These are phyloP conservation scores for Tetrapisispora nanseiensis DNA, from an alignment of 805 yeast species.

Conservation along the genomic window DNA sequence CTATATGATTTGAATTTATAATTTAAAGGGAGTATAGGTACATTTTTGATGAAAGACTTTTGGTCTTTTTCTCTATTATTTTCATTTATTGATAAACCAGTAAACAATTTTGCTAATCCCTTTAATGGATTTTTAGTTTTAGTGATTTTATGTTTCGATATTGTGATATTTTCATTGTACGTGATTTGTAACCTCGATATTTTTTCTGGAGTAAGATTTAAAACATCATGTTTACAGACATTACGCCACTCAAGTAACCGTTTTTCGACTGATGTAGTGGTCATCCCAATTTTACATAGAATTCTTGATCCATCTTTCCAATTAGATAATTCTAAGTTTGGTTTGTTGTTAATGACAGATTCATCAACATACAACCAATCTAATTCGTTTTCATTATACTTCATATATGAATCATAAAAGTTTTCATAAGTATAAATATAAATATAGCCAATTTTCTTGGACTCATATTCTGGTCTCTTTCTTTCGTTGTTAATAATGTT, in stretches of 20 bases:
- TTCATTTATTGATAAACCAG: neutral
- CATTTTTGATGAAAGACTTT: neutral
- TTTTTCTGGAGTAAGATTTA: constrained; percentile 20
- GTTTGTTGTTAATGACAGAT: neutral
- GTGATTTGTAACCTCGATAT: constrained; percentile 5
- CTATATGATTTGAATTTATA: constrained; percentile 7
- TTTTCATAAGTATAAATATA: constrained; percentile 5
- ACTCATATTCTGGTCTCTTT: neutral
- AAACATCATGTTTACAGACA: constrained; percentile 20
- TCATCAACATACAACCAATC: constrained; percentile 2
- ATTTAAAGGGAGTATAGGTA: neutral
- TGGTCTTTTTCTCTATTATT: neutral
- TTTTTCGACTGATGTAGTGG: constrained; percentile 18
- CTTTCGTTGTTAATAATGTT: neutral
- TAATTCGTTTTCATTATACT: neutral
- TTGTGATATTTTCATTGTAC: neutral
- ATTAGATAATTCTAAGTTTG: constrained; percentile 2
- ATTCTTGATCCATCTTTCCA: constrained; percentile 16
- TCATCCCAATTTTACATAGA: constrained; percentile 27
- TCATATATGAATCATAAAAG: constrained; percentile 4
- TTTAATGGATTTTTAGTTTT: constrained; percentile 7
- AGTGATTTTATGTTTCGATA: neutral
- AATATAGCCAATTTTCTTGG: constrained; percentile 1
- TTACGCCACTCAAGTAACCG: constrained; percentile 24
- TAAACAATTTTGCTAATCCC: constrained; percentile 4